Base-by-base conservation (phyloP, 176 grass and related monocot genomes). In the Oryza officinalis region DNA sequence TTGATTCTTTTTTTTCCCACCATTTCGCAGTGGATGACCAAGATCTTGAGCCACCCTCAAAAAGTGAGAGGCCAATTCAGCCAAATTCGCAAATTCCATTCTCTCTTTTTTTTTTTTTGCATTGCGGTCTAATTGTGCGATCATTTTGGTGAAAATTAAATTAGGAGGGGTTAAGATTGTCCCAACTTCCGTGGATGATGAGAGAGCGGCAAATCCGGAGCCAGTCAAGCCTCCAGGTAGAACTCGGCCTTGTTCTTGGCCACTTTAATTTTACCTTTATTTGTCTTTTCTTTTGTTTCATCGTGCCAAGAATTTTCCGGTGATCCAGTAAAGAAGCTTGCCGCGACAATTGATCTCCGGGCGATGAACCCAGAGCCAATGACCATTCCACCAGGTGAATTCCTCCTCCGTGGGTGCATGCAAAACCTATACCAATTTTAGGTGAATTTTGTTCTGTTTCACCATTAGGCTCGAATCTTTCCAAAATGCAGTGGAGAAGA, bases 401-500 rank as follows among this genome's bases (percentile, higher is more conserved):
- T 65, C n/a, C 72, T 81, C 43, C 10, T 72, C 33, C 32, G 0
- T 73, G 22, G 32, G 73, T 82, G n/a, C 52, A 77, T 82, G n/a
- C 52, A 33, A 41, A 67, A 72, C 12, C 49, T 60, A 3, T 70
- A 20, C 46, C 18, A 77, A 49, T 88, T 88, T 83, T 31, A 30
- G 31, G 6, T 65, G 43, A 37, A 49, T 60, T 70, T 75, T 15
- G 18, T 72, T 74, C 72, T 41, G 22, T 79, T 33, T 22, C 52
- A 60, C 45, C 23, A 49, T 49, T n/a, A 28, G 11, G 49, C 54
- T 63, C 37, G 37, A 18, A 57, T 49, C n/a, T 37, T 81, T 49
- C 38, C 40, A 27, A 84, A 87, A 72, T 85, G 38, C 75, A 93
- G 88, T 38, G 80, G 88, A 91, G 38, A 93, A 91, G 79, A 94